Conservation (phyloP, 192 early-diverging fungal genomes). For the Umbelopsis vinacea region DNA sequence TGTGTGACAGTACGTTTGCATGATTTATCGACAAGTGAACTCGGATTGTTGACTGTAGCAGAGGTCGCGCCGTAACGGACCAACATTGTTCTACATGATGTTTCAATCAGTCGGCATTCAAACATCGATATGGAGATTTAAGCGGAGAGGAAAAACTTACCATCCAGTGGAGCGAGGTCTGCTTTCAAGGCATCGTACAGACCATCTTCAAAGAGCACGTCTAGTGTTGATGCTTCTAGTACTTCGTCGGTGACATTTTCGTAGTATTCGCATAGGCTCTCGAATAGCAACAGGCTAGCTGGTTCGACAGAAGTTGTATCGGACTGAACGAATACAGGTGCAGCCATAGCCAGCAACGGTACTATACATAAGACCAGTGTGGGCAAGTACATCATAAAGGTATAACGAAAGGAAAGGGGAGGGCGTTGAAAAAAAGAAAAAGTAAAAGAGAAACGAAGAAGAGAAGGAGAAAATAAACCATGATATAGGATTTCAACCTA, state of each 20-base stretch:
- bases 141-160: constrained; percentile 5
- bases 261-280: constrained; percentile 20
- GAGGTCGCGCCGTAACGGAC: background rate
- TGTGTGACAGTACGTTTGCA: constrained; percentile 9
- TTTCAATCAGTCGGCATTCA: background rate
- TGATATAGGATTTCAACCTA: background rate
- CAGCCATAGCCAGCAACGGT: constrained; percentile 1
- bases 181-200: background rate
- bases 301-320: background rate
- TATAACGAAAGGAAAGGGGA: background rate
- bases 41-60: constrained; percentile 2
- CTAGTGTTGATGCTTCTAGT: background rate
- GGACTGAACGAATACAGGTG: constrained; percentile 2
- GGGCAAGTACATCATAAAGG: background rate
- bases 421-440: background rate
- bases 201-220: constrained; percentile 10
- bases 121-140: background rate
- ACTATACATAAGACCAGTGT: background rate
- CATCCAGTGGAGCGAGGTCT: background rate
- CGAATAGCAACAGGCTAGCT: constrained; percentile 1
- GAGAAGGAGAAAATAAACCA: background rate
- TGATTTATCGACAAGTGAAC: constrained; percentile 10
- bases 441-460: background rate
- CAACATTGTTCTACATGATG: constrained; percentile 3
- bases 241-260: constrained; percentile 10